Evolutionary conservation across 1,284 basidiomycete species (phyloP), one percentile per base, ranked within the genome.

Genomic region (Stygiomarasmius scandens): DNA sequence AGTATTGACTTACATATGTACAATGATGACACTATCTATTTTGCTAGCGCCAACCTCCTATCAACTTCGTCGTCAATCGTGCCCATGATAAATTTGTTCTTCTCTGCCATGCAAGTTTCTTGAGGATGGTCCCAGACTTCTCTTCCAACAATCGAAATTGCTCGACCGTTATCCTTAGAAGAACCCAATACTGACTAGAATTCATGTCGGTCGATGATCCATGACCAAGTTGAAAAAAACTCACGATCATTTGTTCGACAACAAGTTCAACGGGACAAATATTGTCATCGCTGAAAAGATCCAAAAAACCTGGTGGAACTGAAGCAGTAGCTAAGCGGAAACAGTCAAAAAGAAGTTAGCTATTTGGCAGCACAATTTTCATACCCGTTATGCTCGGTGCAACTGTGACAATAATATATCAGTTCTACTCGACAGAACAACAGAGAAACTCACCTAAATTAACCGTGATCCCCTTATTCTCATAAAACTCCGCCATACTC

Each of bases 291-390:
- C 51, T 49, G 55, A 64, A 66, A 10, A 56, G 53, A 11, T 56
- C 12, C n/a, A 61, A 56, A 8, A 63, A 44, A 9, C 49, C 51
- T 16, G 56, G 47, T 23, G 63, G 54, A 5, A 53, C 52, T 27
- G 64, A 63, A 9, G 43, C 52, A 1, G 64, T 66, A 25, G 61
- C 63, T 66, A 43, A n/a, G n/a, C n/a, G n/a, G n/a, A 27, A 45
- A 44, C 14, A 6, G 50, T 24, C n/a, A 53, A 19, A n/a, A 22
- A 10, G 29, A 19, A 20, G 16, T 9, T 16, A 36, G 22, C 43
- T 9, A 20, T n/a, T n/a, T 8, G 29, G 12, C 29, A 25, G 16
- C 3, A 44, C 19, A 2, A 32, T 16, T 8, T 19, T 14, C 47
- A 45, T 44, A 64, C 64, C 61, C 20, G 61, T 47, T 51, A 66